Percentiles rank a stretch among this genome's conserved stretches.
These are phyloP conservation scores for Firmiana major DNA, from an alignment of 345 rosid genomes.

Conservation along the genomic window DNA sequence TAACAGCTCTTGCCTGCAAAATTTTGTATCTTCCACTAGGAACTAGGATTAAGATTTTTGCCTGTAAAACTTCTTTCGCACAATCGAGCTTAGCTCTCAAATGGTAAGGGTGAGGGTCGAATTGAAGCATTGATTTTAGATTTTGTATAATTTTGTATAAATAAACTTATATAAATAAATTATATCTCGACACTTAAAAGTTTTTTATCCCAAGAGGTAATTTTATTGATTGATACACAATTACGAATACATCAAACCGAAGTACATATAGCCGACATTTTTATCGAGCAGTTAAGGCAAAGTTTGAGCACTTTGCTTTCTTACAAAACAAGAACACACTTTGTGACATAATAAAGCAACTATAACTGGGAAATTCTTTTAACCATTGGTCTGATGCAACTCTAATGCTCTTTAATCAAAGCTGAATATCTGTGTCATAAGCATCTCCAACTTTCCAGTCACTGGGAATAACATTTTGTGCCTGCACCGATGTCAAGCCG, in stretches of 20 bases:
- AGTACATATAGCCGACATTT: neutral
- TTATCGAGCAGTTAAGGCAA: neutral
- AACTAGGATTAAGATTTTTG: no score
- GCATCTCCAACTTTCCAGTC: conserved; percentile 67
- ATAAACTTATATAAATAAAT: no score
- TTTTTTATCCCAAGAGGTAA: neutral
- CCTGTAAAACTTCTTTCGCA: no score
- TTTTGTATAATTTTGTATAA: no score
- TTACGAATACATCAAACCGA: neutral
- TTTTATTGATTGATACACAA: neutral
- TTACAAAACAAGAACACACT: neutral
- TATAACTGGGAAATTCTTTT: neutral
- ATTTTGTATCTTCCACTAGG: no score
- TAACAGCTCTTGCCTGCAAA: no score
- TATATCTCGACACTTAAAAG: no score
- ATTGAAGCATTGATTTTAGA: no score
- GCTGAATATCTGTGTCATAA: conserved; percentile 53
- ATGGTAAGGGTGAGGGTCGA: no score
- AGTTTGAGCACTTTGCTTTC: neutral
- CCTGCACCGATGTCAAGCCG: conserved; percentile 51
- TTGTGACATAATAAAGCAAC: neutral
- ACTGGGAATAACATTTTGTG: conserved; percentile 44
- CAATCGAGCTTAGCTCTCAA: no score
- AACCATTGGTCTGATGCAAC: neutral
- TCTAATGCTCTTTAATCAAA: conserved; percentile 24